phyloP scores from a whole-genome alignment of 352 stramenopile species.

The Phytophthora palmivora region DNA sequence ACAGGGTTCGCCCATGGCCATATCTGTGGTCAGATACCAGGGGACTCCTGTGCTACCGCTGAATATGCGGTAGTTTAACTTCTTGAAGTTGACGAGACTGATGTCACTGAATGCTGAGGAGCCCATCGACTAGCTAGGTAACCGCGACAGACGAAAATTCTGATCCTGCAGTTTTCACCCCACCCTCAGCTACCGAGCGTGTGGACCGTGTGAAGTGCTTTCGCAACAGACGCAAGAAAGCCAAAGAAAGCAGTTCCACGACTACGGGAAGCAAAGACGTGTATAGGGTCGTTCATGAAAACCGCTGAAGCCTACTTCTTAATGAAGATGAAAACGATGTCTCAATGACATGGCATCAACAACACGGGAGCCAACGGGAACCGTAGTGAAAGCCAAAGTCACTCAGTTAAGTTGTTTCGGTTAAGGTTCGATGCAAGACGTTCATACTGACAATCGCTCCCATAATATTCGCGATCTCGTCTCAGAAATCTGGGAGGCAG shows the following conservation, averaged over 20 bases:
- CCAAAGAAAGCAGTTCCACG: constrained; percentile 2
- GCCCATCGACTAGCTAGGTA: no score
- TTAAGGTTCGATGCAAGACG: no score
- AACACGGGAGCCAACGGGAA: background rate
- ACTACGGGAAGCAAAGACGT: background rate
- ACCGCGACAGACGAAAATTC: background rate
- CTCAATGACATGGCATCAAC: background rate
- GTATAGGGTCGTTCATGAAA: constrained; percentile 3
- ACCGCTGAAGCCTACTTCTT: no score
- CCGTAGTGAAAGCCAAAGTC: no score
- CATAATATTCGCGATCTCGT: constrained; percentile 10
- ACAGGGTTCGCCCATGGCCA: background rate
- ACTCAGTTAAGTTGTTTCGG: background rate
- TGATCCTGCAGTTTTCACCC: background rate
- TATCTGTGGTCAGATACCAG: constrained; percentile 1
- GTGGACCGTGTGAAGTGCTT: constrained; percentile 2
- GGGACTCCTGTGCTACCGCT: constrained; percentile 9
- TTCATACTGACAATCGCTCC: background rate
- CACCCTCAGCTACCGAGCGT: background rate
- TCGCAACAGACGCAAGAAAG: constrained; percentile 1
- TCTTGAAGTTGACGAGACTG: constrained; percentile 1
- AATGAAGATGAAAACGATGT: constrained; percentile 10
- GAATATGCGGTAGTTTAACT: constrained; percentile 1
- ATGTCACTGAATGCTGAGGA: background rate
- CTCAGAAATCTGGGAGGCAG: constrained; percentile 1